Percentiles rank a stretch among this genome's conserved stretches.
phyloP scores from a whole-genome alignment of 2,329 filamentous ascomycete species.

The Clonostachys sp. region DNA sequence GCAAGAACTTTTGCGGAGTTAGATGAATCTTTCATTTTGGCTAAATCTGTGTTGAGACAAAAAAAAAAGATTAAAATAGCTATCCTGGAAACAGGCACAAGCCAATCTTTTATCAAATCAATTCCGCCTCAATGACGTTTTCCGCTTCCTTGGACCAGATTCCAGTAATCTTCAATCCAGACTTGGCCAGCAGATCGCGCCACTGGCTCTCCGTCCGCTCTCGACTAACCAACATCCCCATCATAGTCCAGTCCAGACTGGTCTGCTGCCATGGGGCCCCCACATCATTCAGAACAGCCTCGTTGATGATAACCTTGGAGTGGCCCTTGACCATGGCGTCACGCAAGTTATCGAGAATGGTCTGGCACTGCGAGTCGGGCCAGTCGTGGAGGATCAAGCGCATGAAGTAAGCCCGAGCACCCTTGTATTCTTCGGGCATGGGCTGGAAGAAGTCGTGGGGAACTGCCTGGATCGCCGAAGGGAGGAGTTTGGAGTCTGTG shows the following conservation, averaged over 20 bases:
- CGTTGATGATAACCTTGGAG: constrained; percentile 9
- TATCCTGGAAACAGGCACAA: too few relatives aligned
- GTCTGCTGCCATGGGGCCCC: constrained; percentile 12
- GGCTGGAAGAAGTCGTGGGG: constrained; percentile 16
- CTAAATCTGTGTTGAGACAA: too few relatives aligned
- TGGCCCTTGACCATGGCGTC: constrained; percentile 12
- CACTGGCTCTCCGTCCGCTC: constrained; percentile 11
- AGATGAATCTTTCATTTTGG: too few relatives aligned
- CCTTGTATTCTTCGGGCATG: constrained; percentile 10
- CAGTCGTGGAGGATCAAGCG: constrained; percentile 43
- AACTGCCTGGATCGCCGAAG: constrained; percentile 1
- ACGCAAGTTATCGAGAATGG: constrained; percentile 16
- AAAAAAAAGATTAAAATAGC: too few relatives aligned
- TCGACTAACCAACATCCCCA: constrained; percentile 13
- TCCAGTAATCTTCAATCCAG: constrained; percentile 5
- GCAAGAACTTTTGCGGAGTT: too few relatives aligned
- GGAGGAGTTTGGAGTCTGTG: constrained; percentile 1
- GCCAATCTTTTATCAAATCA: not conserved
- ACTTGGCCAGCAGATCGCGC: constrained; percentile 5
- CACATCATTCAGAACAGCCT: constrained; percentile 6
- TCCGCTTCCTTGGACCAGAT: constrained; percentile 7
- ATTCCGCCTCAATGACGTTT: constrained; percentile 12
- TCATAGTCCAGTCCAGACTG: constrained; percentile 16
- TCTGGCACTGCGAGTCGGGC: constrained; percentile 26
- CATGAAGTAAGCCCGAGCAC: constrained; percentile 35